Conservation (phyloP, 176 grass and related monocot genomes). For the Lolium perenne region DNA sequence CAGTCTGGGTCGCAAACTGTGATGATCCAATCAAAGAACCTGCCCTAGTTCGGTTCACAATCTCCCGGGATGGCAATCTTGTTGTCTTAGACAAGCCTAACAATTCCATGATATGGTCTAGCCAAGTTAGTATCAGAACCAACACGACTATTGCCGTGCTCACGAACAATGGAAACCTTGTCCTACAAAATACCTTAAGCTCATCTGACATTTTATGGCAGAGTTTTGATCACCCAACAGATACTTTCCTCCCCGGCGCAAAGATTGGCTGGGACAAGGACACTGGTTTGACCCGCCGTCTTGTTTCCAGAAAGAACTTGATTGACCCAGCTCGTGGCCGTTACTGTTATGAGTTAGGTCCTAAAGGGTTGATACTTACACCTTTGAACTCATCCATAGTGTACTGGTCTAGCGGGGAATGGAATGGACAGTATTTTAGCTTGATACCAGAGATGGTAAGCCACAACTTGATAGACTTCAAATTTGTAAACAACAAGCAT, state of each 20-base stretch:
- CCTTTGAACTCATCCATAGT: constrained; percentile 25
- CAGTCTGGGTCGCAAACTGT: background rate
- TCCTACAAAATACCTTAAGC: constrained; percentile 20
- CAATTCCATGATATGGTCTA: constrained; percentile 19
- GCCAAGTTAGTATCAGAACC: constrained; percentile 1
- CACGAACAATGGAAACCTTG: constrained; percentile 38
- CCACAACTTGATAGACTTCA: constrained; percentile 2
- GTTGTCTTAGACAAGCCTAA: background rate
- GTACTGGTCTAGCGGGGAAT: constrained; percentile 48
- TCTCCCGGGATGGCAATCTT: constrained; percentile 23
- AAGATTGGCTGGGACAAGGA: constrained; percentile 50
- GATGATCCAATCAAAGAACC: constrained; percentile 6
- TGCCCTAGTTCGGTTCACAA: background rate
- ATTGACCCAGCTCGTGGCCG: constrained; percentile 46
- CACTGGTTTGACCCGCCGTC: constrained; percentile 34
- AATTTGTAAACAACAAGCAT: constrained; percentile 37
- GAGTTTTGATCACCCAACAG: constrained; percentile 54
- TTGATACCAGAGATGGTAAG: constrained; percentile 30
- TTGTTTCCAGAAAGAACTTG: constrained; percentile 46
- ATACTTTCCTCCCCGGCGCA: constrained; percentile 44
- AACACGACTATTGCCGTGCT: background rate
- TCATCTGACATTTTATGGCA: constrained; percentile 33
- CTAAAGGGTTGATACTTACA: background rate
- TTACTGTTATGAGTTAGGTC: constrained; percentile 29
- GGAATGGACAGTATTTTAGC: constrained; percentile 55